Base-by-base conservation (phyloP, 371 early-diverging fungal genomes). In the Nematocida sp. region DNA sequence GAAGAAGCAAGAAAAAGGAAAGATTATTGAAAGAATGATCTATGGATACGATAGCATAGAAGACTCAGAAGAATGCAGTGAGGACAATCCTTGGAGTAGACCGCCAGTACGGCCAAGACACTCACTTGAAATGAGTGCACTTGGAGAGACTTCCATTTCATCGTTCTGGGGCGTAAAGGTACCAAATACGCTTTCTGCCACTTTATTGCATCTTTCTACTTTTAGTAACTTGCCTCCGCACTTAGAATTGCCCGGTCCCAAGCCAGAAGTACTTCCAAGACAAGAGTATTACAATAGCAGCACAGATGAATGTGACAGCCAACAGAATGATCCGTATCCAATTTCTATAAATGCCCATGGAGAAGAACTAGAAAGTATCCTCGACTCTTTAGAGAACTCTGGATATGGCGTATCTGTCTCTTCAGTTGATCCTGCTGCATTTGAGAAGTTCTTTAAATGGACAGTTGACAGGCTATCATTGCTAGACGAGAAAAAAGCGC, bases 11-110 rank as follows among this genome's bases (percentile, higher is more conserved):
- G 74, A 70, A 25, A 70, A 70, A 29, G n/a, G n/a, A 4, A 47
- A 47, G 23, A 60, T 70, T 23, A 70, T 70, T 23, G 74, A 70
- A 61, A 70, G 74, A 70, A 70, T 70, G 74, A 70, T 70, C 7
- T 70, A 70, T 34, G 74, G 74, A 23, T 70, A 70, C 43, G 74
- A 70, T 25, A 70, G 49, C 53, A 37, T 70, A 34, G 74, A 70
- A 29, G 49, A 47, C 21, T 65, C 65, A 32, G 61, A 70, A 11
- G 58, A 58, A 70, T 47, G 48, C 27, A 58, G 60, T 21, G 67
- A 66, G 2, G 51, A 49, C 2, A 11, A 17, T 34, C 19, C 35
- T 11, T 31, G 9, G 35, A 34, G 34, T 19, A 54, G 32, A 23
- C 4, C 49, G 31, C n/a, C n/a, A n/a, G n/a, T n/a, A n/a, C 45